phyloP scores from a whole-genome alignment of 1,284 basidiomycete species.

The Cutaneotrichosporon mucoides region DNA sequence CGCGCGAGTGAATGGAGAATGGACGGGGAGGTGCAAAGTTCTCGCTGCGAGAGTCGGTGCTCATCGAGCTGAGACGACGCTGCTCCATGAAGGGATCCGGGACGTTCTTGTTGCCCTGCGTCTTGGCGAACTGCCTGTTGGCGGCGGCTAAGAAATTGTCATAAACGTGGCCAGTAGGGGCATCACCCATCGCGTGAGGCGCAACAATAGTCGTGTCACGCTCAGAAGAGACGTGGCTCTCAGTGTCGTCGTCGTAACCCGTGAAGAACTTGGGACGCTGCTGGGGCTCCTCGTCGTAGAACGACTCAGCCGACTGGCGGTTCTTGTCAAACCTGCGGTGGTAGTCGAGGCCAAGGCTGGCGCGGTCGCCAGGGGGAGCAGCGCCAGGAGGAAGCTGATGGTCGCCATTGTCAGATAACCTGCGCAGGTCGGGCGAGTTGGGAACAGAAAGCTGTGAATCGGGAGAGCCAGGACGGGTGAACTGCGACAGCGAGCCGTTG shows the following conservation, averaged over 20 bases:
- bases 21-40: slow-evolving; percentile 59
- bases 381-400: slow-evolving; percentile 10
- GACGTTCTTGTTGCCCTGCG: slow-evolving; percentile 62
- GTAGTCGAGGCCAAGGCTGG: slow-evolving; percentile 23
- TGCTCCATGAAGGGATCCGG: slow-evolving; percentile 73
- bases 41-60: slow-evolving; percentile 13
- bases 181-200: slow-evolving; percentile 16
- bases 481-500: slow-evolving; percentile 50
- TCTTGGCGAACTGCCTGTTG: slow-evolving; percentile 72
- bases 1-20: slow-evolving; percentile 72
- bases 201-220: slow-evolving; percentile 38
- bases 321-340: slow-evolving; percentile 45
- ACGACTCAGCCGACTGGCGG: slow-evolving; percentile 45
- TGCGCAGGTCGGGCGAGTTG: slow-evolving; percentile 25
- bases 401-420: slow-evolving; percentile 12
- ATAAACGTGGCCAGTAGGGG: slow-evolving; percentile 49
- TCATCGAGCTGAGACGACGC: slow-evolving; percentile 32
- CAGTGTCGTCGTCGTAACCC: slow-evolving; percentile 56
- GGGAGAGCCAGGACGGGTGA: slow-evolving; percentile 35
- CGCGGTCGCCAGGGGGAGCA: not conserved
- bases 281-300: slow-evolving; percentile 48
- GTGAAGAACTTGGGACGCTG: slow-evolving; percentile 52
- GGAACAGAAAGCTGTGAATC: slow-evolving; percentile 35
- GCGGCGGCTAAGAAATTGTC: slow-evolving; percentile 77
- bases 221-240: slow-evolving; percentile 48